A percentile compares a stretch with the other conserved stretches of the same genome.
These are phyloP conservation scores for Eutrema yunnanense DNA, from an alignment of 345 rosid species.

Conservation along the genomic window DNA sequence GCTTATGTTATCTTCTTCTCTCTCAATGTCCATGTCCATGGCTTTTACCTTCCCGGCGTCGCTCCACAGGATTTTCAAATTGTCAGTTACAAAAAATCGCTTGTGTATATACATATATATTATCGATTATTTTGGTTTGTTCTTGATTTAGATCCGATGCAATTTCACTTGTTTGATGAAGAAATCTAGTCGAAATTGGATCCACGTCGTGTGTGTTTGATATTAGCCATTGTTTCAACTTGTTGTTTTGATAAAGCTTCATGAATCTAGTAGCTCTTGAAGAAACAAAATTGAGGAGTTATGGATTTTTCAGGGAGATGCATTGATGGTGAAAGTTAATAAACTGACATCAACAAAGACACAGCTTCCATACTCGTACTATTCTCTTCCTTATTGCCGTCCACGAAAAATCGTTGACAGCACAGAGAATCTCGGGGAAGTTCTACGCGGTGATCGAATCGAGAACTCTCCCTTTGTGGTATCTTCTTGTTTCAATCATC, in stretches of 20 bases:
- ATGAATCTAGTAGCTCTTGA: not conserved
- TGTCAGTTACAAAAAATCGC: slow-evolving; percentile 29
- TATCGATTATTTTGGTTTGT: not conserved
- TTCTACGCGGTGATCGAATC: slow-evolving; percentile 86
- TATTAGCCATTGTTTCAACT: not conserved
- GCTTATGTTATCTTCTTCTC: slow-evolving; percentile 8
- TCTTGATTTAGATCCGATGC: not conserved
- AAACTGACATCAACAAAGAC: slow-evolving; percentile 86
- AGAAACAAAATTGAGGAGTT: not conserved
- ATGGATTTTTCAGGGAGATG: slow-evolving; percentile 51
- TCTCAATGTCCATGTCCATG: slow-evolving; percentile 22
- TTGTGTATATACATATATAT: not conserved
- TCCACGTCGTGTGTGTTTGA: not conserved
- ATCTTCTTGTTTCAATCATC: not conserved
- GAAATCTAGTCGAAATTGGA: not conserved
- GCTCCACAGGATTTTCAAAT: slow-evolving; percentile 59
- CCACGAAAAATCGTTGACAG: slow-evolving; percentile 65
- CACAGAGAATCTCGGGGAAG: slow-evolving; percentile 94
- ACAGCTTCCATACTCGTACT: slow-evolving; percentile 84
- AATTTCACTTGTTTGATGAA: not conserved
- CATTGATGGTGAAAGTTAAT: slow-evolving; percentile 83
- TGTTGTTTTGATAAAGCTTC: not conserved
- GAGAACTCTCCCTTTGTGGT: slow-evolving; percentile 88
- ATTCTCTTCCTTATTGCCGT: slow-evolving; percentile 63
- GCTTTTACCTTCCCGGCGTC: slow-evolving; percentile 78